Base-by-base conservation (phyloP, 257 asterid genomes). In the Salvia splendens region DNA sequence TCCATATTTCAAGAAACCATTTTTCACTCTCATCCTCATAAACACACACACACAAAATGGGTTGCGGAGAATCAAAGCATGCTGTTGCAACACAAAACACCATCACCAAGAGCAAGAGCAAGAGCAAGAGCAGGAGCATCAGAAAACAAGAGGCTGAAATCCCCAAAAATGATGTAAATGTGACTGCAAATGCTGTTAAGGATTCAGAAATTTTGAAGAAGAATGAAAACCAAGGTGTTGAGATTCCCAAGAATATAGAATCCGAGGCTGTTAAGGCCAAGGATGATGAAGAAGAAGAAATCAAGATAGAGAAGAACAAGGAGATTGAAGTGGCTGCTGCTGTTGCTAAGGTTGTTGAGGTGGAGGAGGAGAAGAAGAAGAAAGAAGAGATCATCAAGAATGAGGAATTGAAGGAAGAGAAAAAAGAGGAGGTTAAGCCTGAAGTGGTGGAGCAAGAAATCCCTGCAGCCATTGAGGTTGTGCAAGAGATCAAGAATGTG, bases 1-100 rank as follows among this genome's bases (percentile, higher is more conserved):
- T 68, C 16, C 46, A 9, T 33, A 54, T 64, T 51, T 56, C 65
- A 63, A 71, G 48, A 57, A 71, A 43, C 65, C 66, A 32, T 60
- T 35, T 14, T 32, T 20, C 45, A 11, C 35, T 50, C 61, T 11
- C 61, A 30, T 52, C 46, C 58, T 3, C 42, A 55, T 46, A 3
- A 30, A 50, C 30, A 30, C 4, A 35, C 4, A 35, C 6, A 20
- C 10, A 20, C 11, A 14, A n/a, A 45, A 87, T 87, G 96, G 96
- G 95, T 65, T 89, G 97, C 69, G 97, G 96, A 45, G 85, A 88
- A 84, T 91, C 97, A 24, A 92, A 92, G 76, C 98, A 87, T 14
- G 95, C 95, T 7, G 80, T 92, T 61, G 83, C 87, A 52, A 85
- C 94, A 12, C 84, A 68, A 15, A 75, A 79, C 61, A 75, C 87